Evolutionary conservation across 495 filamentous ascomycete genomes (phyloP), one percentile per base, ranked within the genome.

Genomic region (Penicillium parvum): DNA sequence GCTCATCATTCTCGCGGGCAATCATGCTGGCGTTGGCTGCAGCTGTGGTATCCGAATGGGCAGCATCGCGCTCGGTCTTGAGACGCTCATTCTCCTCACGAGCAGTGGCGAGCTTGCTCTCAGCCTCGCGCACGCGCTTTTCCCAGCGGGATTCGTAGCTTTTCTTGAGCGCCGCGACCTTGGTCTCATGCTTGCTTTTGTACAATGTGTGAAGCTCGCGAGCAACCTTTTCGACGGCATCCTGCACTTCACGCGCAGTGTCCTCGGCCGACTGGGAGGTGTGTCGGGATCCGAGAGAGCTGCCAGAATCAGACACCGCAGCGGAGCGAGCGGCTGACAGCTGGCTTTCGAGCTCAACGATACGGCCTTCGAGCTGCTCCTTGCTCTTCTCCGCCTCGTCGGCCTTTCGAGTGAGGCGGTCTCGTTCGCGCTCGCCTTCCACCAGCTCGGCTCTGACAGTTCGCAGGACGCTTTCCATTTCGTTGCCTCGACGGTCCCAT

Each of bases 101-200:
- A 8, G 88, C 72, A 18, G 82, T 72, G 32, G 82, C 79, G 10
- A 95, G 60, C 42, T 82, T 78, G 2, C 63, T 65, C 61, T 95
- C 84, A 2, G 91, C 77, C 50, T 88, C 84, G 19, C 74, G 73
- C 21, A 88, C 70, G 47, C 84, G 88, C 69, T 92, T 90, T 59
- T 94, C 88, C 81, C 86, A 90, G 33, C 90, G 80, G 29, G 74
- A 74, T 55, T 96, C 88, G 64, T 96, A 97, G 61, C 83, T 90
- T 63, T 96, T 96, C 69, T 96, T 96, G 43, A 98, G 73, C 6
- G 89, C 90, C 0, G 85, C 78, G 18, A 97, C 90, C 67, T 98
- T 98, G 33, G 81, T 85, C 68, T 96, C 90, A 58, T 98, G 94
- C 60, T 98, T 98, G 58, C 79, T 76, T 66, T 96, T 96, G 72